A percentile compares a stretch with the other conserved stretches of the same genome.
Conservation (phyloP, 441 rosid species). For the Corymbia calophylla region DNA sequence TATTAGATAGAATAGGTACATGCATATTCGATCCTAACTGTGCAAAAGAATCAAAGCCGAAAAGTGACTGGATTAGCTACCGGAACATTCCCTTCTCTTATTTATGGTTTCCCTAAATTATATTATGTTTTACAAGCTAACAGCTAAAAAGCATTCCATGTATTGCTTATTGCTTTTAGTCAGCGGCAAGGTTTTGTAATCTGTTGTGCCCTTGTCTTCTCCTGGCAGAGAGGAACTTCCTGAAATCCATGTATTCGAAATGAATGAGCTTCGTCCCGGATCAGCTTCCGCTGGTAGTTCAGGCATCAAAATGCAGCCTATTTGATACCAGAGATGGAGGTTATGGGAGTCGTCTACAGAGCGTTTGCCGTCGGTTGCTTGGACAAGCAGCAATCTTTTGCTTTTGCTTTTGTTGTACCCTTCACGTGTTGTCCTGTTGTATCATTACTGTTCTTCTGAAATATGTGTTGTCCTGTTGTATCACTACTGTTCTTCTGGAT, state of each 20-base stretch:
- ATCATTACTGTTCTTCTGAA: not conserved
- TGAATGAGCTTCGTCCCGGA: constrained; percentile 15
- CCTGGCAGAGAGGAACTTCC: constrained; percentile 62
- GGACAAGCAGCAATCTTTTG: not conserved
- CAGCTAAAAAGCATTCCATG: not conserved
- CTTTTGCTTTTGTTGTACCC: not conserved
- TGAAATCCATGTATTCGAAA: constrained; percentile 39
- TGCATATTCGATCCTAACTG: not conserved
- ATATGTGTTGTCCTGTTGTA: not conserved
- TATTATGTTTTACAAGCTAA: not conserved
- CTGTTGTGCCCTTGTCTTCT: not conserved
- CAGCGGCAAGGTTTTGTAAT: not conserved
- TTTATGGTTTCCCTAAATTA: not conserved
- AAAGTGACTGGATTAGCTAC: not conserved
- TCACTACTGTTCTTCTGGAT: not conserved
- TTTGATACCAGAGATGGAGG: not conserved
- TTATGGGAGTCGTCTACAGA: not conserved
- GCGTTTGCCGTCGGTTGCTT: not conserved
- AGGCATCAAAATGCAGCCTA: not conserved
- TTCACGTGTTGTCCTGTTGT: not conserved
- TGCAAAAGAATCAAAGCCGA: not conserved
- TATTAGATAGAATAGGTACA: not conserved
- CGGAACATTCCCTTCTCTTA: not conserved
- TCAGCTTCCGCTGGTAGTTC: constrained; percentile 9
- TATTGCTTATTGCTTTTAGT: not conserved